Base-by-base conservation (phyloP, 768 basidiomycete genomes). In the Saitozyma podzolica region DNA sequence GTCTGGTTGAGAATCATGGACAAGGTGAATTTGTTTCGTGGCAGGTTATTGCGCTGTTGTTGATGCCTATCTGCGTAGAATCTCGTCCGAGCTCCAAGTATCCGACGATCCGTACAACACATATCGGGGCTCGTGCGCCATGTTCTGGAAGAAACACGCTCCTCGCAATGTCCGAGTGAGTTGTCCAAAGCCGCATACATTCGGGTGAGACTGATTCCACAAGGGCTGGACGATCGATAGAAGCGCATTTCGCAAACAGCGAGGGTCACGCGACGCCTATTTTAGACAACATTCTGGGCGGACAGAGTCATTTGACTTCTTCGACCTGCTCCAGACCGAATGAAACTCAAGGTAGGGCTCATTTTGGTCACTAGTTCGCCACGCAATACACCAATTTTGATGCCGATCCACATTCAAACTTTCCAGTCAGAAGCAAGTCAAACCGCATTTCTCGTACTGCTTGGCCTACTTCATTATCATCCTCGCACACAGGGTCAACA, bases 1-100 rank as follows among this genome's bases (percentile, higher is more conserved):
- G 43, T 47, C 6, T 62, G 61, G 61, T 40, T 62, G 37, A 56
- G 50, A 17, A 56, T 47, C 9, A 62, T 62, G 61, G 54, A 62
- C 52, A 19, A 41, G 13, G 41, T 45, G 43, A n/a, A 14, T 53
- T 20, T 40, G 9, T 14, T n/a, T 42, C 7, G 8, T 20, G 16
- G 9, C n/a, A 19, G 10, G 52, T 53, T 61, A 43, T 54, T 8
- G 41, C 14, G 20, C 29, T 29, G 29, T 5, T 29, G 29, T 29
- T 29, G 29, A 29, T 29, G 29, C 29, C 29, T 2, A 29, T 29
- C 29, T 29, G 29, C 29, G 29, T 5, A 61, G 54, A 62, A 54
- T 49, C 47, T 56, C 6, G 43, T 56, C 17, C 43, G 61, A 3
- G 61, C 54, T 9, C 61, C 61, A 9, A 62, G 61, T 45, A 62